Conservation (phyloP, 2,329 filamentous ascomycete genomes). For the Aspergillus fischeri region DNA sequence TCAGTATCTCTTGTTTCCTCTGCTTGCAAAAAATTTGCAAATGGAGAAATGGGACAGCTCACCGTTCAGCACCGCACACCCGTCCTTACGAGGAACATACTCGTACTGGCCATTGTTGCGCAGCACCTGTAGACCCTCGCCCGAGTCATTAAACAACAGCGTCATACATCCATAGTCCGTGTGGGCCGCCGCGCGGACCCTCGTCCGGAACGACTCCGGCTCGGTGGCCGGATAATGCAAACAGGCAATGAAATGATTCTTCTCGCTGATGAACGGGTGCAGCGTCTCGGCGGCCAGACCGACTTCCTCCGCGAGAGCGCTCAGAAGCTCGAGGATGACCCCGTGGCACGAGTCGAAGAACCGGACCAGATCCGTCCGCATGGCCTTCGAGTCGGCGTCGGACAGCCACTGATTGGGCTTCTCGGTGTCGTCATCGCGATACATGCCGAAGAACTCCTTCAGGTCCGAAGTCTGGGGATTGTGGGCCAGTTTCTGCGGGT, state of each 20-base stretch:
- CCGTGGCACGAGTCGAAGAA: slow-evolving; percentile 1
- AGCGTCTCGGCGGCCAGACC: neutral
- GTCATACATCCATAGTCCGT: neutral
- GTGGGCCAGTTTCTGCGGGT: neutral
- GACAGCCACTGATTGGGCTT: neutral
- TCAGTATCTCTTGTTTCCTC: neutral
- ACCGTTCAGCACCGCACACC: neutral
- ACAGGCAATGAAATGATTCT: neutral
- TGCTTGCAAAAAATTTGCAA: too few species aligned
- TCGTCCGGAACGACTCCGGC: neutral
- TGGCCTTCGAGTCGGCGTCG: neutral
- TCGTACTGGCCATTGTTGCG: neutral
- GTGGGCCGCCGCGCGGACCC: neutral
- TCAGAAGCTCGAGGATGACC: neutral
- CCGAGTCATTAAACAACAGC: neutral
- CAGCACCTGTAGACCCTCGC: neutral
- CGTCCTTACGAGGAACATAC: neutral
- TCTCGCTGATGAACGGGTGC: neutral
- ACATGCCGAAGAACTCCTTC: slow-evolving; percentile 1
- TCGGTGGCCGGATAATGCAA: neutral
- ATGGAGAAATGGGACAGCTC: neutral
- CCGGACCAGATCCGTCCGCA: neutral
- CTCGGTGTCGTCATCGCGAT: neutral
- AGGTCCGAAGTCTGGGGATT: neutral
- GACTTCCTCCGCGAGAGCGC: neutral